These are phyloP conservation scores for Plasmodium gonderi DNA, from an alignment of 169 alveolate species.

Conservation along the genomic window DNA sequence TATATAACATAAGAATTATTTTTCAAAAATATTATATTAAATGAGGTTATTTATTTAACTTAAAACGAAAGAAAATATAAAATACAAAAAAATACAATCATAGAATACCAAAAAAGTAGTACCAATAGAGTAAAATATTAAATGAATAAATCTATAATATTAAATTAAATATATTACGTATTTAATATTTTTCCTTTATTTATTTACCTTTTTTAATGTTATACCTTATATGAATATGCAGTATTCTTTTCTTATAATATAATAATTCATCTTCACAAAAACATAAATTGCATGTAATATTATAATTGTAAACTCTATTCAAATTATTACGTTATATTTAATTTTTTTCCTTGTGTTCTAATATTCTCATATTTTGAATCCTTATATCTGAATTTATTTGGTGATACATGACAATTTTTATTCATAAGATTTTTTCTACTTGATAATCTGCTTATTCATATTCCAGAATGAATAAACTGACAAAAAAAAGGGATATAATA, in stretches of 20 bases:
- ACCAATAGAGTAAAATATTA: no score
- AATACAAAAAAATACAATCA: background rate
- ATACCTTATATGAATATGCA: background rate
- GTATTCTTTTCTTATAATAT: background rate
- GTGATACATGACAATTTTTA: background rate
- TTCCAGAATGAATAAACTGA: background rate
- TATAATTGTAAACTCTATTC: background rate
- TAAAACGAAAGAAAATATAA: background rate
- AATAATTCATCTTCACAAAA: background rate
- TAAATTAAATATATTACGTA: background rate
- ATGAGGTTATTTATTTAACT: background rate
- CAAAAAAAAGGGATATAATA: background rate
- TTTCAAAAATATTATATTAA: background rate
- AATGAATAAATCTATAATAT: no score
- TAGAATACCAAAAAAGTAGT: no score
- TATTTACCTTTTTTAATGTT: background rate
- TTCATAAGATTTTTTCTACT: background rate
- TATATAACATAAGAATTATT: background rate
- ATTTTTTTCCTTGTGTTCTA: background rate
- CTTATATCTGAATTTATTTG: background rate
- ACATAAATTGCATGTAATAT: background rate
- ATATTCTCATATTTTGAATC: background rate
- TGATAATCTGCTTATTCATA: background rate
- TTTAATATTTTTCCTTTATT: background rate
- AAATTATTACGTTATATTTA: background rate